Base-by-base conservation (phyloP, 75 land plant species). In the Picea glauca region DNA sequence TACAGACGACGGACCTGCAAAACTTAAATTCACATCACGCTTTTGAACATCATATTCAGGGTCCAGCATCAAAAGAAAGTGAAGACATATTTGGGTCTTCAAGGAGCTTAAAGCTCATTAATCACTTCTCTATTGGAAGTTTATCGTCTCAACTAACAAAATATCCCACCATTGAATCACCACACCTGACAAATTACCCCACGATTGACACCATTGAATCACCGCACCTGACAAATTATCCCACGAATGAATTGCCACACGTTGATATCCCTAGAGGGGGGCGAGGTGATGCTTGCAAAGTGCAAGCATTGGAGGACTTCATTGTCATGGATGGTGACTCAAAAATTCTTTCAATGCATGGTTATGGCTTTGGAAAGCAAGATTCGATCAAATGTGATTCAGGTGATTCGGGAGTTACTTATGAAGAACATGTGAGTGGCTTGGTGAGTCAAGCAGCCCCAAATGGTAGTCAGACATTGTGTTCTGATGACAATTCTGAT, bases 401-500 rank as follows among this genome's bases (percentile, higher is more conserved):
- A 0, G 76, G 60, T 54, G 13, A 74, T 57, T 74, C 56, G 2
- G 35, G 35, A 56, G n/a, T 74, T 30, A 17, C 21, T n/a, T 21
- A 56, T 15, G 76, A 56, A 57, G 58, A 74, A 13, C 26, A 58
- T 17, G 59, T 58, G 21, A 58, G 30, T 57, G 59, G 59, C 18
- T 2, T 56, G 59, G 58, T 54, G 59, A 13, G 2, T 23, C 76
- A 74, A 50, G 76, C 3, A 57, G 76, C 32, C 15, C 5, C 32
- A 74, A 54, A 13, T 57, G 60, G 33, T 11, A 74, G 30, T 5
- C 59, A 4, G 33, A 74, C 76, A 9, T 57, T 74, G 38, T 57
- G 21, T 30, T 14, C 76, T 30, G 76, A 74, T 74, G 58, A 58
- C 31, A 74, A 74, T 17, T 74, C 76, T 30, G 76, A 74, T 4